phyloP scores from a whole-genome alignment of 371 early-diverging fungal genomes.

The Mortierella sp. region DNA sequence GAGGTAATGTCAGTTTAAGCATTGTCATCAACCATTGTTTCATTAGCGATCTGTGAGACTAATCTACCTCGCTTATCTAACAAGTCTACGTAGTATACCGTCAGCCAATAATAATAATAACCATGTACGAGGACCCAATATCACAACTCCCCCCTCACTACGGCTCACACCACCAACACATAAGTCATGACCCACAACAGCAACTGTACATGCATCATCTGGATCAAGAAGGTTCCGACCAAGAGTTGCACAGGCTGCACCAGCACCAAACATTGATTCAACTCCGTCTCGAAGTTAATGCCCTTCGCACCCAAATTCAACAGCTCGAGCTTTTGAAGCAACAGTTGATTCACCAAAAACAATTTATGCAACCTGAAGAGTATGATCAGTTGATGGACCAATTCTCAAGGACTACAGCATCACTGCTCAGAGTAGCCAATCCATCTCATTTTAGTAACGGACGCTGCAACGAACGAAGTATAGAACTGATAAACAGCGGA shows the following conservation, averaged over 20 bases:
- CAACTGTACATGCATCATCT: neutral
- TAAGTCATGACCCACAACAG: slow-evolving; percentile 8
- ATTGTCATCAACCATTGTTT: neutral
- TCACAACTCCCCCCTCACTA: slow-evolving; percentile 17
- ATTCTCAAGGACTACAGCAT: slow-evolving; percentile 36
- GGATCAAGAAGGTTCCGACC: slow-evolving; percentile 15
- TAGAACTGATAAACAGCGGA: neutral
- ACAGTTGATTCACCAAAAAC: slow-evolving; percentile 33
- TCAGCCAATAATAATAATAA: neutral
- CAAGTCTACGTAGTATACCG: neutral
- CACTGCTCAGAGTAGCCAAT: slow-evolving; percentile 24
- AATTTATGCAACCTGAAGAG: slow-evolving; percentile 27
- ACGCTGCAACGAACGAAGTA: neutral
- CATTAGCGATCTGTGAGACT: neutral
- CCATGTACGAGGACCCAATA: slow-evolving; percentile 48
- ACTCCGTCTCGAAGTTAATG: slow-evolving; percentile 40
- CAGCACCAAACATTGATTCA: slow-evolving; percentile 45
- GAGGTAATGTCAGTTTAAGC: too few species aligned
- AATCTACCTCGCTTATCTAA: neutral
- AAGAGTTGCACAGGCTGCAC: slow-evolving; percentile 34
- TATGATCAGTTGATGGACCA: slow-evolving; percentile 47
- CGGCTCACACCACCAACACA: slow-evolving; percentile 1
- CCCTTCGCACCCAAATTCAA: slow-evolving; percentile 39
- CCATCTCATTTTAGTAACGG: slow-evolving; percentile 23
- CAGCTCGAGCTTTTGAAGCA: slow-evolving; percentile 43